Base-by-base conservation (phyloP, 1,284 basidiomycete species). In the Wolfiporia cocos region DNA sequence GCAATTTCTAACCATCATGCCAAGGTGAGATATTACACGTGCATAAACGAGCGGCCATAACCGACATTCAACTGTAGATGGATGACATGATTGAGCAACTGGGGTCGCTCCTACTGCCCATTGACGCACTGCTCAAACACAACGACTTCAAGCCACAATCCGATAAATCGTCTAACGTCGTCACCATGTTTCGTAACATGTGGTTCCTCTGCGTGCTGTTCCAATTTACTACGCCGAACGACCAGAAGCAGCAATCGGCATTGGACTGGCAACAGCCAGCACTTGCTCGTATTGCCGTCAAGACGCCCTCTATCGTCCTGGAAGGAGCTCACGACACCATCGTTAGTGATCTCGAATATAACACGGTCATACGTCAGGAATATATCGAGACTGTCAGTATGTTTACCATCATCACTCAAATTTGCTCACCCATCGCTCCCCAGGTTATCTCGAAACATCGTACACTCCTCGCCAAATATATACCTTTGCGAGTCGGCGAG, bases 141-240 rank as follows among this genome's bases (percentile, higher is more conserved):
- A 53, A 67, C 17, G 79, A 86, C 49, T 86, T 90, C 58, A 73
- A 78, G 42, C 82, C 87, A 1, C 75, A 84, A 30, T 49, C 69
- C 11, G 62, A 74, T 28, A 61, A 84, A 15, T 73, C 81, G 2
- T 58, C 76, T 1, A 82, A 83, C 34, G 61, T 90, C n/a, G 82
- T 89, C 3, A 73, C 81, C 3, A 70, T 92, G 15, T 99, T 97
- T 75, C 79, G 94, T 36, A 93, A 92, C 60, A 76, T 94, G 67
- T 99, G 95, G 95, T 92, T 96, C 65, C 66, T 97, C 11, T 92
- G 89, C 55, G 78, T 88, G 15, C 73, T 97, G 12, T 92, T 93
- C 55, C 80, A 86, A 28, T 86, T 92, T 50, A 82, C 62, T 43
- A 68, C 50, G 48, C 61, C 46, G 62, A 34, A 44, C 0, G 76